Base-by-base conservation (phyloP, 2,329 filamentous ascomycete species). In the Lachnellula willkommii region DNA sequence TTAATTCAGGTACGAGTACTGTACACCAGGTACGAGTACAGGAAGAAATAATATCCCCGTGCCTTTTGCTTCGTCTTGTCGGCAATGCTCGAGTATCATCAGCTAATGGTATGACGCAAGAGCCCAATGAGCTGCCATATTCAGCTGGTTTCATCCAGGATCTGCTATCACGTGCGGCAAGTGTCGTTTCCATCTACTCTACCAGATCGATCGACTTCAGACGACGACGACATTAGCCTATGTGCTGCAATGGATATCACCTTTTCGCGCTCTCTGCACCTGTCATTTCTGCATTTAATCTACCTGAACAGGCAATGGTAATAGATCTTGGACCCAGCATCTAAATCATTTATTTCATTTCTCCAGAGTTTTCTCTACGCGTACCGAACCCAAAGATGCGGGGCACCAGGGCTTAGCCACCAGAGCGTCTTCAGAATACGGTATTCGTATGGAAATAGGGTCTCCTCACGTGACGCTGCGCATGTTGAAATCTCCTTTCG, bases 371-470 rank as follows among this genome's bases (percentile, higher is more conserved):
- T 45, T n/a, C 20, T 52, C 24, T 20, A 20, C 20, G 20, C 20
- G 20, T 42, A 37, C 43, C 17, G 39, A 37, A 22, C 22, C 22
- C 24, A 37, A 22, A 28, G 35, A 39, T 52, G 50, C 39, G n/a
- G n/a, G n/a, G n/a, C n/a, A n/a, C n/a, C n/a, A 39, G 39, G 50
- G 50, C 14, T 45, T 52, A n/a, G n/a, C n/a, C n/a, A n/a, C n/a
- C n/a, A n/a, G n/a, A n/a, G 15, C 39, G 50, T 45, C 14, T 15
- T 12, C 12, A 36, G 35, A 35, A 8, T 45, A n/a, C n/a, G n/a
- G n/a, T n/a, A n/a, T n/a, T n/a, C n/a, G n/a, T n/a, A 43, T 52
- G 37, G 45, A 35, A 45, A 52, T 24, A 39, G 39, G 50, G n/a
- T 12, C 24, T 11, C 20, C 15, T 42, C 37, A 52, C 50, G 50